These are phyloP conservation scores for Taphrina populina DNA, from an alignment of 1,139 yeast genomes.

Conservation along the genomic window DNA sequence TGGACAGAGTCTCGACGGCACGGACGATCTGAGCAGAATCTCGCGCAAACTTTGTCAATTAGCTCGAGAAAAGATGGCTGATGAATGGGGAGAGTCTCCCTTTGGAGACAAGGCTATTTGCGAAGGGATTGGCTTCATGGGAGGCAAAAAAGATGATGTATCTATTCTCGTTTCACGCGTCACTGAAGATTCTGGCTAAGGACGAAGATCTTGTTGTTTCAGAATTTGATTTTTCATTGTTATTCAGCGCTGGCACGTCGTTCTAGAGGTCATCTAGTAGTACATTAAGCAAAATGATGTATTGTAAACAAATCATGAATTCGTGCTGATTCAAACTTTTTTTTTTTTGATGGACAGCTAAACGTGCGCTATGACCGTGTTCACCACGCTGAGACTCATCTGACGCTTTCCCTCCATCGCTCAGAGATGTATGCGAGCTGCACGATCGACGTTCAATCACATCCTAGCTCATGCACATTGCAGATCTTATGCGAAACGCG, in stretches of 20 bases:
- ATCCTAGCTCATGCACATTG: not conserved
- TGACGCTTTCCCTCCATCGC: too few relatives aligned
- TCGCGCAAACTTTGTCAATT: slow-evolving; percentile 22
- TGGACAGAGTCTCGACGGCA: not conserved
- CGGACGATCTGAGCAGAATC: slow-evolving; percentile 25
- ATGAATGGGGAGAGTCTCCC: slow-evolving; percentile 36
- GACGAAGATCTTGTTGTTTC: not conserved
- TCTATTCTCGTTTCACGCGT: slow-evolving; percentile 33
- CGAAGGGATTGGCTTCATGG: slow-evolving; percentile 38
- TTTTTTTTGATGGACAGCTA: too few relatives aligned
- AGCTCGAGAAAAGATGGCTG: slow-evolving; percentile 36
- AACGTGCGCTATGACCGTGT: too few relatives aligned
- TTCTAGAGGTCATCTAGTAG: too few relatives aligned
- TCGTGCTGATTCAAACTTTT: too few relatives aligned
- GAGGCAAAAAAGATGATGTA: slow-evolving; percentile 38
- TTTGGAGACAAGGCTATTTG: slow-evolving; percentile 37
- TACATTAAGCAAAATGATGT: too few relatives aligned
- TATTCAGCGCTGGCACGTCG: slow-evolving; percentile 13
- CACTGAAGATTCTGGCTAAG: slow-evolving; percentile 1
- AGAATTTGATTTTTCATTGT: too few relatives aligned
- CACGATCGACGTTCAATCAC: not conserved
- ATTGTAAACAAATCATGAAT: too few relatives aligned
- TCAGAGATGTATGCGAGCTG: slow-evolving; percentile 12
- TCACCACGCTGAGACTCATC: too few relatives aligned
- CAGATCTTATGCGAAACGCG: slow-evolving; percentile 25